These are phyloP conservation scores for Kokia cookei DNA, from an alignment of 441 rosid species.

Conservation along the genomic window DNA sequence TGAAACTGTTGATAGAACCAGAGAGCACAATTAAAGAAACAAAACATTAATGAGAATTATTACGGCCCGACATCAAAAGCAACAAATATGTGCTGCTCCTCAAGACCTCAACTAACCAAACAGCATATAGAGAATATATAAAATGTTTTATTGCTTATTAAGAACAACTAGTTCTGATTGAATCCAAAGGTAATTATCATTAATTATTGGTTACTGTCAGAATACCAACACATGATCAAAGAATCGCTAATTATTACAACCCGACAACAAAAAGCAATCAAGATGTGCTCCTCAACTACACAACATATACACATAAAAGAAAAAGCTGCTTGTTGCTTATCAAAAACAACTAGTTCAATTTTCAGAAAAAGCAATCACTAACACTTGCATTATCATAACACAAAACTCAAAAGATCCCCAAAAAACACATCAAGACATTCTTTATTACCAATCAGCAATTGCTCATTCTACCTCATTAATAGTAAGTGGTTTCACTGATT, in stretches of 20 bases:
- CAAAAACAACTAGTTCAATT: neutral
- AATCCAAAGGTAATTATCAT: neutral
- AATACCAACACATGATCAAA: neutral
- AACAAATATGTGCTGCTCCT: neutral
- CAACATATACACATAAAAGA: neutral
- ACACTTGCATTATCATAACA: neutral
- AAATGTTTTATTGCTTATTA: neutral
- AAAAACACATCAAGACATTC: neutral
- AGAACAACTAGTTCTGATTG: neutral
- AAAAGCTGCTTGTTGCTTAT: neutral
- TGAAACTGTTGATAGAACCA: constrained; percentile 4
- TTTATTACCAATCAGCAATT: neutral
- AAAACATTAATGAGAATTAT: neutral
- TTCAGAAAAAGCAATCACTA: neutral
- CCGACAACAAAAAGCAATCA: neutral
- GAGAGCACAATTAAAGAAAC: constrained; percentile 1
- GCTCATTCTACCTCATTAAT: neutral
- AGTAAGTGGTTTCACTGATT: neutral
- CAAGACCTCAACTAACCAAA: neutral
- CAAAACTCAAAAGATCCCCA: neutral
- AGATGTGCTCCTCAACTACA: neutral
- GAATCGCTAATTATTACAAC: neutral
- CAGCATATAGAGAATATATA: neutral
- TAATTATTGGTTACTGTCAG: neutral
- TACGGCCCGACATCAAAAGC: neutral